phyloP scores from a whole-genome alignment of 2,329 filamentous ascomycete species.

The Cadophora luteo-olivacea region DNA sequence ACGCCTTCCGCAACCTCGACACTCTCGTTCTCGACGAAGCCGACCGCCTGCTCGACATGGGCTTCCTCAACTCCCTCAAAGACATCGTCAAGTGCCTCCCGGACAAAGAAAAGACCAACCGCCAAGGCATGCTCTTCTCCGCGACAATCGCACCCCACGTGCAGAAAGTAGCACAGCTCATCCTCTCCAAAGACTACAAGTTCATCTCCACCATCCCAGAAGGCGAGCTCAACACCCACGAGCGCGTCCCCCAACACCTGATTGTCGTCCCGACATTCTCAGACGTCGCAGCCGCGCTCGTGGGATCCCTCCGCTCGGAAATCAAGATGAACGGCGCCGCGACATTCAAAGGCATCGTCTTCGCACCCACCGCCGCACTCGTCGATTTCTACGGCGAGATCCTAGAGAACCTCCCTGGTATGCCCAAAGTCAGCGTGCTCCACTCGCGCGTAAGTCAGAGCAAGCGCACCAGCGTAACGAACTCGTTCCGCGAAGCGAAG shows the following conservation, averaged over 20 bases:
- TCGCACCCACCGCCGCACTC: constrained; percentile 80
- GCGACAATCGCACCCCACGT: constrained; percentile 90
- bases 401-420: constrained; percentile 49
- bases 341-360: constrained; percentile 93
- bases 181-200: constrained; percentile 81
- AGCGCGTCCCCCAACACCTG: constrained; percentile 80
- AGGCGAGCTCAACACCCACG: constrained; percentile 85
- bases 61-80: constrained; percentile 71
- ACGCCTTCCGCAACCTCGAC: constrained; percentile 67
- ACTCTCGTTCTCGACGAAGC: constrained; percentile 96
- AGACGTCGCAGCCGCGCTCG: constrained; percentile 76
- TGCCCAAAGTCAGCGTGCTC: constrained; percentile 55
- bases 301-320: constrained; percentile 76
- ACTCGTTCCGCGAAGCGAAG: constrained; percentile 70
- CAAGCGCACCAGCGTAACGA: constrained; percentile 72
- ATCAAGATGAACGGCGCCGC: constrained; percentile 50
- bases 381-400: constrained; percentile 69
- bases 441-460: constrained; percentile 79
- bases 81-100: constrained; percentile 70
- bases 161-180: constrained; percentile 77
- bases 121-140: constrained; percentile 94
- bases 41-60: constrained; percentile 98
- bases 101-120: constrained; percentile 63
- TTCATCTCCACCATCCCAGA: constrained; percentile 88
- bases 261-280: constrained; percentile 72